Evolutionary conservation across 2,329 filamentous ascomycete genomes (phyloP).

Genomic region (Penicillium hordei): DNA sequence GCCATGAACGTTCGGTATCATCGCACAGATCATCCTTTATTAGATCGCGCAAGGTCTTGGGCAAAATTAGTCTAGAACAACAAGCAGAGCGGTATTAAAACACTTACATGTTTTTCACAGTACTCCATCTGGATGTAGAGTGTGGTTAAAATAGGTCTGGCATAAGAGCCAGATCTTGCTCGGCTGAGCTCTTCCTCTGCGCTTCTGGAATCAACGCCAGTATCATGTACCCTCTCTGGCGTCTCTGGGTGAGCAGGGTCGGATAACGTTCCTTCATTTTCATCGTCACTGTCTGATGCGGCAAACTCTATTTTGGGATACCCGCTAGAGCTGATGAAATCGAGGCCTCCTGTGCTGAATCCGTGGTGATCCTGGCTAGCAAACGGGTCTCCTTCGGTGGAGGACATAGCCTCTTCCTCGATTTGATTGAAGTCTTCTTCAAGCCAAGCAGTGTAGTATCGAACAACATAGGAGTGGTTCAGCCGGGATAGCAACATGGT

Average conservation of each 20-base stretch:
- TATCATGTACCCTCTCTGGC: constrained; percentile 12
- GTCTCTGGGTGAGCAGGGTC: constrained; percentile 35
- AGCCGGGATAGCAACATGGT: constrained; percentile 88
- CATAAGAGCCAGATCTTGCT: constrained; percentile 49
- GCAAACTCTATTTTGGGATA: constrained; percentile 75
- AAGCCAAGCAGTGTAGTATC: constrained; percentile 95
- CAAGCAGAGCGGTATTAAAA: not conserved
- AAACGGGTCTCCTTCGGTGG: constrained; percentile 56
- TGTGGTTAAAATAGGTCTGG: constrained; percentile 64
- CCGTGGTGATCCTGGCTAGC: constrained; percentile 27
- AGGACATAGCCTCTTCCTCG: constrained; percentile 46
- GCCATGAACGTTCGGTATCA: constrained; percentile 78
- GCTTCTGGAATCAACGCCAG: constrained; percentile 22
- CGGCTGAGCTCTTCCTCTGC: constrained; percentile 39
- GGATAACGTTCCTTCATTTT: constrained; percentile 37
- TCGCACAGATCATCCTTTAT: constrained; percentile 74
- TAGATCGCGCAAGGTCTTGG: constrained; percentile 77
- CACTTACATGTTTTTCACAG: constrained; percentile 77
- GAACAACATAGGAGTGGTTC: constrained; percentile 82
- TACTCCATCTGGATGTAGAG: constrained; percentile 99
- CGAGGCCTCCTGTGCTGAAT: constrained; percentile 78
- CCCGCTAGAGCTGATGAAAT: constrained; percentile 88
- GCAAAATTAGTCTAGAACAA: constrained; percentile 10
- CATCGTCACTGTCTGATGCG: constrained; percentile 53
- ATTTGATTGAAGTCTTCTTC: constrained; percentile 60